phyloP scores from a whole-genome alignment of 169 alveolate species.

The Fabrea salina region DNA sequence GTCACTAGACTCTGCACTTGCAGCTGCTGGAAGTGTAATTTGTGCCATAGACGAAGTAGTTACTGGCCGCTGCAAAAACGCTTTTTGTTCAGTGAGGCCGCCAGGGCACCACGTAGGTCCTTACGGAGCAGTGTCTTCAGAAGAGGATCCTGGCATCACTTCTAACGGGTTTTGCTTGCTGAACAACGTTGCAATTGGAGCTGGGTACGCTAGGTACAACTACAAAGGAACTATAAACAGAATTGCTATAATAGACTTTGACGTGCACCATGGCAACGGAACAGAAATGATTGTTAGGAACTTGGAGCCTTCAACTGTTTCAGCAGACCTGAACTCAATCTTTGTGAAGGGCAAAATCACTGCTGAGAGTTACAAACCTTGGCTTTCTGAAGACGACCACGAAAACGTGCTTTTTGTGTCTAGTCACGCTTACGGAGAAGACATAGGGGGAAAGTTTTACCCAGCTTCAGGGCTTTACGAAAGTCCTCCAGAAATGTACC shows the following conservation, averaged over 20 bases:
- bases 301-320: constrained; percentile 41
- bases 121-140: constrained; percentile 89
- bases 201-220: constrained; percentile 92
- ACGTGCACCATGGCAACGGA: constrained; percentile 99
- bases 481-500: constrained; percentile 36
- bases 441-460: constrained; percentile 47
- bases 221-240: constrained; percentile 85
- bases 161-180: constrained; percentile 97
- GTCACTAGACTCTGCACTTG: constrained; percentile 59
- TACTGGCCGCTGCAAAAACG: constrained; percentile 51
- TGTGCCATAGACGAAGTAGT: constrained; percentile 65
- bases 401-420: constrained; percentile 68
- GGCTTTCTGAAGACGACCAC: constrained; percentile 58
- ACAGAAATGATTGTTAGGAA: constrained; percentile 93
- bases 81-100: constrained; percentile 89
- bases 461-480: constrained; percentile 68
- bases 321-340: constrained; percentile 15
- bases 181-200: constrained; percentile 98
- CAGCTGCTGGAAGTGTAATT: constrained; percentile 72
- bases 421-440: constrained; percentile 53
- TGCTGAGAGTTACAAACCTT: constrained; percentile 34
- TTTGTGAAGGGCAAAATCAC: not conserved
- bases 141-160: constrained; percentile 46
- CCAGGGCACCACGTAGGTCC: constrained; percentile 99
- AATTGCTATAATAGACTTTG: constrained; percentile 98